Base-by-base conservation (phyloP, 1,284 basidiomycete genomes). In the Gymnopus androsaceus region DNA sequence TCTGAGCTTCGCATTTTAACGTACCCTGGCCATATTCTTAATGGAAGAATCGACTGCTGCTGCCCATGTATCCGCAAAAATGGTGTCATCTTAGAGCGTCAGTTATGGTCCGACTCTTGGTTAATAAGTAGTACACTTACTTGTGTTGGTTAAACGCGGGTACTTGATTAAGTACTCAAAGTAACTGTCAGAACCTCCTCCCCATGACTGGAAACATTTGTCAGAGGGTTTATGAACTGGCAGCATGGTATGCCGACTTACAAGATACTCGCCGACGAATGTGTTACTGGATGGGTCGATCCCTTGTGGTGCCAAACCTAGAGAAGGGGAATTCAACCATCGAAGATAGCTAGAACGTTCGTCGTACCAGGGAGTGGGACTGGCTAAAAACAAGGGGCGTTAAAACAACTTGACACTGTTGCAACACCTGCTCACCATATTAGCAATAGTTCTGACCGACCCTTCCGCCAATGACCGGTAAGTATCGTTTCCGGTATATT, bases 161-260 rank as follows among this genome's bases (percentile, higher is more conserved):
- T 87, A 86, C 66, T 90, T 90, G 75, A 89, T 82, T 45, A 90
- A 74, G 64, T 91, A 90, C 67, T 91, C 89, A 59, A 87, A 84
- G 70, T 85, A 90, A 54, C 85, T 88, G 67, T 89, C 51, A n/a
- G 81, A 81, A 27, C 84, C 85, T 52, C 51, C 41, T 31, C 46
- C 46, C 46, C 46, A 48, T 12, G 46, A 34, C 46, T 46, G 25
- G 1, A n/a, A 19, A 21, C 31, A 8, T 3, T 17, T 33, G 42
- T 25, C 28, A 7, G 4, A 5, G 17, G 7, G 15, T 45, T n/a
- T 15, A 14, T 19, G 28, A 17, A 7, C 4, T 19, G 44, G 30
- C 11, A n/a, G 17, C 0, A 6, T 5, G 14, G 4, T 12, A 3
- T 25, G 14, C 8, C n/a, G 9, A 36, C 53, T 41, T 42, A 55